Evolutionary conservation across 2,329 filamentous ascomycete species (phyloP).

Genomic region (Beauveria sp.): DNA sequence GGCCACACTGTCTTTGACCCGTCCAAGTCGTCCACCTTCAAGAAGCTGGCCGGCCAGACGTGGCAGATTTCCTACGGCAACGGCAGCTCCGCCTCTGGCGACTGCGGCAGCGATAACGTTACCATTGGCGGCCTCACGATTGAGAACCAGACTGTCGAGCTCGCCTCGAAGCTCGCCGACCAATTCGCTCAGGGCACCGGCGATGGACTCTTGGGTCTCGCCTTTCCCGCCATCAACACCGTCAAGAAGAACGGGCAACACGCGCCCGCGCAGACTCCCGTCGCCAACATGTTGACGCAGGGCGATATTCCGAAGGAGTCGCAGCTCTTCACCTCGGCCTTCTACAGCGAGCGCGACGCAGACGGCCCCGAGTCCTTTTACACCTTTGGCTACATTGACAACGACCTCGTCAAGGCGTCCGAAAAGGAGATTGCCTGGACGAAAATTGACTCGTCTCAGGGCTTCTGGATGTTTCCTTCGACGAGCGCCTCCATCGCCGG

Average conservation of each 20-base stretch:
- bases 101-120: conserved; percentile 37
- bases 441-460: conserved; percentile 52
- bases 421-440: conserved; percentile 47
- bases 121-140: conserved; percentile 35
- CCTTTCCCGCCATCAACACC: conserved; percentile 35
- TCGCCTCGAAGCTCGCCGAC: conserved; percentile 32
- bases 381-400: conserved; percentile 66
- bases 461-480: conserved; percentile 50
- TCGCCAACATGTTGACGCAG: conserved; percentile 24
- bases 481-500: conserved; percentile 17
- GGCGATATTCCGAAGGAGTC: conserved; percentile 13
- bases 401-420: conserved; percentile 51
- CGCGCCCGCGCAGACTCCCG: conserved; percentile 34
- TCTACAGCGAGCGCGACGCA: conserved; percentile 40
- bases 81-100: conserved; percentile 34
- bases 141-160: conserved; percentile 34
- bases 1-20: conserved; percentile 34
- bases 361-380: conserved; percentile 32
- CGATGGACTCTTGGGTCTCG: conserved; percentile 22
- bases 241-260: conserved; percentile 23
- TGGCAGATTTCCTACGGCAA: conserved; percentile 40
- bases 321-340: conserved; percentile 58
- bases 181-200: conserved; percentile 40
- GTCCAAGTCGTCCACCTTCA: conserved; percentile 29
- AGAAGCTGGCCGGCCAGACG: conserved; percentile 26